Conservation (phyloP, 148 eudicot genomes). For the Agrostemma githago region DNA sequence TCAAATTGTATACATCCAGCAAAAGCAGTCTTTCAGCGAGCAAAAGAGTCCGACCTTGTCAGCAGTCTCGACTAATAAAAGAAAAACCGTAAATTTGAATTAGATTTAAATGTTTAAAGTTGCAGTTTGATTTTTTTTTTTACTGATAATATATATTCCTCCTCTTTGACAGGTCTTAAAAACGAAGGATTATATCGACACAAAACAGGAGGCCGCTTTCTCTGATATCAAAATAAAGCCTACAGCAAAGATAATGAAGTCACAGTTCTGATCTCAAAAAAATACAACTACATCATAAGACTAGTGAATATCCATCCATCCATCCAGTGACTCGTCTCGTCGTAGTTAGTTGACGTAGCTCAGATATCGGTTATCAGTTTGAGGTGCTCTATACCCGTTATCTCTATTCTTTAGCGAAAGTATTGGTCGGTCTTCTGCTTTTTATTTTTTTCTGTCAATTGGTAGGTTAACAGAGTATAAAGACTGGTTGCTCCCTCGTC, state of each 20-base stretch:
- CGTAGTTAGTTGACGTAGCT: slow-evolving; percentile 33
- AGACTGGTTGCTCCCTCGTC: background rate
- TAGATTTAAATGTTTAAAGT: background rate
- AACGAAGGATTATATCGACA: slow-evolving; percentile 82
- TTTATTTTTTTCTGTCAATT: slow-evolving; percentile 18
- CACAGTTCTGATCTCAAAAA: slow-evolving; percentile 46
- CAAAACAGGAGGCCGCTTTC: slow-evolving; percentile 55
- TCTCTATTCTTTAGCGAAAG: slow-evolving; percentile 33
- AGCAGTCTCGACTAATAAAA: no score
- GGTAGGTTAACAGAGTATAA: slow-evolving; percentile 28
- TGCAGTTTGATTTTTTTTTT: background rate
- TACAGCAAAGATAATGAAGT: slow-evolving; percentile 63
- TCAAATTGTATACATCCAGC: no score
- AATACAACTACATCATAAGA: slow-evolving; percentile 9
- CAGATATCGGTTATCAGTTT: slow-evolving; percentile 20
- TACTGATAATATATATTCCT: background rate
- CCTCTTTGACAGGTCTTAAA: slow-evolving; percentile 64
- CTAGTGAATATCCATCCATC: slow-evolving; percentile 27
- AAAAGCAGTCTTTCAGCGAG: no score
- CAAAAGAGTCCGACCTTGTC: no score
- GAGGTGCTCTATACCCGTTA: slow-evolving; percentile 14
- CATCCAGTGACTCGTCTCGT: slow-evolving; percentile 1
- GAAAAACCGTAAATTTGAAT: background rate
- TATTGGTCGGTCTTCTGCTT: slow-evolving; percentile 15
- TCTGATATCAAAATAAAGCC: slow-evolving; percentile 66